phyloP scores from a whole-genome alignment of 2,329 filamentous ascomycete genomes.

The Penicillium sp. region DNA sequence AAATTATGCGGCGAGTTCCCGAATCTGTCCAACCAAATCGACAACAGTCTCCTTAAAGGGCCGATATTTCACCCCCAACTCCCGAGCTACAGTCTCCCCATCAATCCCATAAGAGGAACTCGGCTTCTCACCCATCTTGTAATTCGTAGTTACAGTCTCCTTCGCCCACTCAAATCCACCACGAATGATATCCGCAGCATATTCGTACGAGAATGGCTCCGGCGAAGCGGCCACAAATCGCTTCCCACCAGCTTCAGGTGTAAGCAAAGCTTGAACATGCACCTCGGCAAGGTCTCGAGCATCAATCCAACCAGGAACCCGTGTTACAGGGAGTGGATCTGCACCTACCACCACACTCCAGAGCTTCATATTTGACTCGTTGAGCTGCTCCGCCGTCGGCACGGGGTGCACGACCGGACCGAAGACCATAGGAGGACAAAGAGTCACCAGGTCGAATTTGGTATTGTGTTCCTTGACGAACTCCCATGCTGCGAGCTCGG shows the following conservation, averaged over 20 bases:
- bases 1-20: neutral
- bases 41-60: constrained; percentile 20
- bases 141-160: constrained; percentile 34
- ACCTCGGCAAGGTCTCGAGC: constrained; percentile 49
- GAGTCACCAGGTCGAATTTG: constrained; percentile 42
- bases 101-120: constrained; percentile 42
- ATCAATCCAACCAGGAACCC: constrained; percentile 44
- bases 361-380: constrained; percentile 46
- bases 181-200: constrained; percentile 47
- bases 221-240: constrained; percentile 45
- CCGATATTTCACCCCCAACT: constrained; percentile 43
- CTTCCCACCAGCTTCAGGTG: constrained; percentile 33
- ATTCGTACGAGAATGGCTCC: constrained; percentile 49
- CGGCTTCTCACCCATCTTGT: constrained; percentile 38
- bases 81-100: constrained; percentile 41
- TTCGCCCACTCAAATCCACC: constrained; percentile 43
- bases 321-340: constrained; percentile 39
- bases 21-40: constrained; percentile 18
- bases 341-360: constrained; percentile 44
- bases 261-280: constrained; percentile 47
- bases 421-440: constrained; percentile 50
- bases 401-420: constrained; percentile 48
- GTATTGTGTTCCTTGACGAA: constrained; percentile 35
- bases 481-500: constrained; percentile 33
- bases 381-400: constrained; percentile 36